Conservation (phyloP, 768 basidiomycete genomes). For the Termitomyces sp. region DNA sequence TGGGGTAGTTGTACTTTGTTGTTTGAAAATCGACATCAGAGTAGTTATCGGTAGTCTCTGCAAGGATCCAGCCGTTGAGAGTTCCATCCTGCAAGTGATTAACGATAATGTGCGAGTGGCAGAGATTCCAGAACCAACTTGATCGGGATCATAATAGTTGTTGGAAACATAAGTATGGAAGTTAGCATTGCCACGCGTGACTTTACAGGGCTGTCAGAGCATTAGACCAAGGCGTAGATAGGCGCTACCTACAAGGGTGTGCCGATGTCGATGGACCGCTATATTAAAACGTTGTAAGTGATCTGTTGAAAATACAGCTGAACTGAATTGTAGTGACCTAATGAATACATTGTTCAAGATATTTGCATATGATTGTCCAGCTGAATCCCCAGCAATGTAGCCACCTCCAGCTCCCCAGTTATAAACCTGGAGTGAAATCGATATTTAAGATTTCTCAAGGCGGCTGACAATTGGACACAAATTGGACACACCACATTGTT, state of each 20-base stretch:
- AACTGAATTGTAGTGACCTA: slow-evolving; percentile 16
- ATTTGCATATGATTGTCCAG: slow-evolving; percentile 28
- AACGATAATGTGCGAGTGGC: not conserved
- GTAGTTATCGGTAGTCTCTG: slow-evolving; percentile 25
- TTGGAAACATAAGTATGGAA: slow-evolving; percentile 32
- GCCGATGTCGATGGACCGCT: slow-evolving; percentile 30
- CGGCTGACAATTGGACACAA: too few relatives aligned
- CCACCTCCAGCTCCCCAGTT: slow-evolving; percentile 32
- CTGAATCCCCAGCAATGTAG: slow-evolving; percentile 35
- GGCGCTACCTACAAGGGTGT: slow-evolving; percentile 19
- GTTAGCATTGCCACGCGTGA: slow-evolving; percentile 33
- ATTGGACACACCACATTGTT: slow-evolving; percentile 29
- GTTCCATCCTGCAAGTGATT: slow-evolving; percentile 20
- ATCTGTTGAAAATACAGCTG: not conserved
- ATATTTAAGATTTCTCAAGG: too few relatives aligned
- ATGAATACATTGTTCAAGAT: slow-evolving; percentile 33
- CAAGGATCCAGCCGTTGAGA: slow-evolving; percentile 26
- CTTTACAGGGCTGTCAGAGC: slow-evolving; percentile 7
- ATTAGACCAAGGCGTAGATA: not conserved
- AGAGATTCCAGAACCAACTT: slow-evolving; percentile 10
- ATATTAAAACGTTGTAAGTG: not conserved
- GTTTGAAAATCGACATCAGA: slow-evolving; percentile 30
- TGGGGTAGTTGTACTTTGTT: slow-evolving; percentile 27
- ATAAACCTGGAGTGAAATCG: slow-evolving; percentile 22
- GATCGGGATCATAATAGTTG: slow-evolving; percentile 31